Evolutionary conservation across 2,329 filamentous ascomycete genomes (phyloP), one percentile per base, ranked within the genome.

Genomic region (Stagonosporopsis rhizophila): DNA sequence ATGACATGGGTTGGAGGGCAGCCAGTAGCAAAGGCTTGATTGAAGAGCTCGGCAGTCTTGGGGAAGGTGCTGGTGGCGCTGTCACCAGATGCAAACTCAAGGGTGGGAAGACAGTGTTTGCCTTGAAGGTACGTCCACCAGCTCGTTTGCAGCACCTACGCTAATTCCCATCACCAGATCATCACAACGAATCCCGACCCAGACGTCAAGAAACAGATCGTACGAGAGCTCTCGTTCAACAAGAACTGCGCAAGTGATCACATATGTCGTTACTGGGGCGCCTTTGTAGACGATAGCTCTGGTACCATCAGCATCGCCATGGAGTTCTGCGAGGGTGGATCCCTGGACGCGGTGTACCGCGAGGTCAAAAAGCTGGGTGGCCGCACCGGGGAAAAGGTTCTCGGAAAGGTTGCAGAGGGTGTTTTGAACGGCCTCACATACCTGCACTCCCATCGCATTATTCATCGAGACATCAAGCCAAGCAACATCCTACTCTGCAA

Each of bases 131-230:
- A 78, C 66, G 54, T 53, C 41, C 35, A 17, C 32, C 17, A 19
- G 39, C 15, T n/a, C 11, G 30, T 17, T 37, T 15, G 20, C 14
- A 4, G 17, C 50, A 32, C 28, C 35, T 27, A 8, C 32, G 42
- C 64, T 70, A 39, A 72, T 40, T 12, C 12, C 2, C 6, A 9
- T 22, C 32, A 15, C 4, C 25, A 75, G 94, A 90, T 99, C 71
- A 99, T 99, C 74, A 99, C 95, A 2, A 97, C 95, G 30, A 96
- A 98, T 74, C 95, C 95, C 2, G 95, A 99, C 68, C 94, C 95
- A 12, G 94, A 97, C 73, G 92, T 98, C 59, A 98, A 97, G 83
- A 97, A 96, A 75, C 95, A 99, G 78, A 99, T 99, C 68, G 86
- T 98, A 58, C 90, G 95, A 72, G 95, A 99, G 76, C 83, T 99